Base-by-base conservation (phyloP, 768 basidiomycete genomes). In the Sistotremastrum niveocremeum region DNA sequence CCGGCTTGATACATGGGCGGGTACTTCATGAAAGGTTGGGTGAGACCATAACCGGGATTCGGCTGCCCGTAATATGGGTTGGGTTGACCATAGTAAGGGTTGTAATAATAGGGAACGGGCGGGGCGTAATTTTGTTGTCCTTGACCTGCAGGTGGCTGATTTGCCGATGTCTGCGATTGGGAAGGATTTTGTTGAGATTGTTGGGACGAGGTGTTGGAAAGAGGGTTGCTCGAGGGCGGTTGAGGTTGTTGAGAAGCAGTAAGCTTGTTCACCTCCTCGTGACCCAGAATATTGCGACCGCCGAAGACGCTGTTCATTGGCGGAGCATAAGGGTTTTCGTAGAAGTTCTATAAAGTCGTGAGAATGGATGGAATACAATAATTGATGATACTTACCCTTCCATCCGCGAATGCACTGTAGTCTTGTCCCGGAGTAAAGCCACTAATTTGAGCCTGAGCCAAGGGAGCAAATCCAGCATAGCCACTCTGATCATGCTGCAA, bases 1-100 rank as follows among this genome's bases (percentile, higher is more conserved):
- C 76, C 79, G 33, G 77, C 71, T 54, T 79, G 78, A 68, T 81
- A 85, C 64, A 85, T 77, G 32, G 81, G 61, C 2, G 82, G 81
- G 56, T 85, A 86, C 62, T 86, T 46, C 58, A 79, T 76, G 57
- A 79, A 83, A 3, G 76, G 77, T 54, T 81, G 79, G 5, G 82
- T 79, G 7, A 73, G 64, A 39, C 64, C 64, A 47, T 74, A 73
- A 9, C 67, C 68, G 6, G 57, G 81, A 49, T 66, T 71, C 4
- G 84, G 80, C 1, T 73, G 65, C 41, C 81, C 78, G 51, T 84
- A 86, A 62, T 78, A 84, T 37, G 41, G 47, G 54, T 84, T 81
- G 4, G 42, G 34, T 53, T 77, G 81, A 57, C 83, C 81, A 3
- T 79, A 77, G 60, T 80, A 84, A n/a, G 75, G 73, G 52, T 76